A percentile compares a stretch with the other conserved stretches of the same genome.
Evolutionary conservation across 257 asterid genomes (phyloP).

Genomic region (Solanum rostratum): DNA sequence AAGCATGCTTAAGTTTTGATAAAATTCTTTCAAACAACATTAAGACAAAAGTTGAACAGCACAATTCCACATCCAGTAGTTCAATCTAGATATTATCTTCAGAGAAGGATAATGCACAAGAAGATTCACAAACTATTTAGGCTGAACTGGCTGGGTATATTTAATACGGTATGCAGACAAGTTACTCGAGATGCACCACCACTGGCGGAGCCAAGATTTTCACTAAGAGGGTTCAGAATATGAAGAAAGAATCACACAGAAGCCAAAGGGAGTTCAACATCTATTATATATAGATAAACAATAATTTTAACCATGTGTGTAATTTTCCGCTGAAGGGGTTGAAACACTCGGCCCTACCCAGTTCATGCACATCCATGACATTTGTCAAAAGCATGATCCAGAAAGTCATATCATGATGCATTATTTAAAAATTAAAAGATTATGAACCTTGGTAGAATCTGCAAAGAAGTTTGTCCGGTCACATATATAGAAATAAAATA

Average conservation of each 20-base stretch:
- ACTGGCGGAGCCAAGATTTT: neutral
- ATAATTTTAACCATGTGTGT: neutral
- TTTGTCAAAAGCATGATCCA: neutral
- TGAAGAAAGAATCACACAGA: neutral
- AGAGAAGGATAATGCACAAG: neutral
- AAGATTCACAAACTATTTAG: neutral
- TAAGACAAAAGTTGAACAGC: neutral
- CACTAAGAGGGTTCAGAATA: neutral
- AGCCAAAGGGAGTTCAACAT: neutral
- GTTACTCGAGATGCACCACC: neutral
- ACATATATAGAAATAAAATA: conserved; percentile 73
- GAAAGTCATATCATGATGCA: neutral
- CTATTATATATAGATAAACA: neutral
- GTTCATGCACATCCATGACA: neutral
- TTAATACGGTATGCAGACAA: neutral
- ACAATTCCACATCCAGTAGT: neutral
- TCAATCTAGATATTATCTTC: neutral
- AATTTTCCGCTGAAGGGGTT: no score
- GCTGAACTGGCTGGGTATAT: neutral
- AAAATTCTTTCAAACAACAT: neutral
- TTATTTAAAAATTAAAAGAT: neutral
- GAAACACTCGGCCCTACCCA: no score
- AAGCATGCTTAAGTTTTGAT: neutral
- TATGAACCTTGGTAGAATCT: conserved; percentile 74
- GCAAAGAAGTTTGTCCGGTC: conserved; percentile 80